Evolutionary conservation across 2,329 filamentous ascomycete species (phyloP), one percentile per base, ranked within the genome.

Genomic region (Stemphylium vesicarium): DNA sequence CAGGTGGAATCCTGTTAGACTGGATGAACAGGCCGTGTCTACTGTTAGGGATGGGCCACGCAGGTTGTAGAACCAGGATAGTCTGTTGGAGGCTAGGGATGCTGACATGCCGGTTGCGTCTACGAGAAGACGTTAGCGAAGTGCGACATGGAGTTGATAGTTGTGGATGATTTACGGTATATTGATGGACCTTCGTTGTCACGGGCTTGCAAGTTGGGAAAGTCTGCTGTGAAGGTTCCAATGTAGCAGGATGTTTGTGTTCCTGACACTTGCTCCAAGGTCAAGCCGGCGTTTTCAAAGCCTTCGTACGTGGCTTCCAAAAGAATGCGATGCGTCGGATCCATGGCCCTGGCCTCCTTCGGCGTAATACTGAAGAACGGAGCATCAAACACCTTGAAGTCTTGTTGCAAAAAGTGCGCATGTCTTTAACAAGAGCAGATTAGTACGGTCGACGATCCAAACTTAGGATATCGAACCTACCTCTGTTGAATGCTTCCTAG

Each of bases 371-470:
- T 49, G 47, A 71, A 71, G 61, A 72, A 72, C 0, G 53, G 38
- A 13, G 75, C 72, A 45, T 79, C 75, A 32, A 79, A 73, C 5
- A 66, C 64, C 4, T 54, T 50, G 0, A 62, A 66, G 44, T 79
- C 72, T 6, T 72, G 54, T 12, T 58, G 18, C 15, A 65, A n/a
- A 24, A 65, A 63, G 37, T 54, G 53, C 10, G 40, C 50, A 40
- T 52, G 41, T 35, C 51, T 53, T 16, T 44, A 16, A 10, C 10
- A 20, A 5, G 4, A 35, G 16, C 0, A 12, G 16, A 12, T 44
- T 12, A 53, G 51, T 6, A 24, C 4, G 38, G 1, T 5, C 4
- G 4, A 0, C 12, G 1, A 2, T n/a, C 3, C 11, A 1, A 33
- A 10, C 18, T 3, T 26, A n/a, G n/a, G n/a, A 4, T 12, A 1